A percentile compares a stretch with the other conserved stretches of the same genome.
Evolutionary conservation across 441 rosid genomes (phyloP).

Genomic region (Gossypium laxum): DNA sequence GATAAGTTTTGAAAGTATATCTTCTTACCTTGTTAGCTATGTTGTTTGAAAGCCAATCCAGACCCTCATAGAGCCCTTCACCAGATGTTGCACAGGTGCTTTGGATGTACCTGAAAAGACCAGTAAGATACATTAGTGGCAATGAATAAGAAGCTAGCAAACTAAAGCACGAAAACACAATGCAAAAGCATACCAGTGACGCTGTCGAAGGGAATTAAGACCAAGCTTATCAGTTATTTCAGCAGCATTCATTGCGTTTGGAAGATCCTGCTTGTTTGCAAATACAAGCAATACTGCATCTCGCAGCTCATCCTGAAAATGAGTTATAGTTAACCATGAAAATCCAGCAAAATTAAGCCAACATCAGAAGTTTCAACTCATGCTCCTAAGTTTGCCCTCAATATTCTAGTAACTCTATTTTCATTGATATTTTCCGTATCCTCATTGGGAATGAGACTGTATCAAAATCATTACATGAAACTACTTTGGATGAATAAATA

Average conservation of each 20-base stretch:
- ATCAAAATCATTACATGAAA: not conserved
- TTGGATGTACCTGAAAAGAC: constrained; percentile 61
- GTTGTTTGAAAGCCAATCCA: constrained; percentile 61
- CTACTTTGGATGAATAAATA: not conserved
- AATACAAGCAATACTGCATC: constrained; percentile 64
- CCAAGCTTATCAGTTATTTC: constrained; percentile 65
- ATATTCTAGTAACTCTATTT: not conserved
- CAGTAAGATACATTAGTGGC: constrained; percentile 2
- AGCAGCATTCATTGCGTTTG: constrained; percentile 60
- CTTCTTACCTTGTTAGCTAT: constrained; percentile 42
- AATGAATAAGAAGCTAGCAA: not conserved
- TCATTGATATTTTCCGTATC: not conserved
- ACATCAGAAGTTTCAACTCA: constrained; percentile 1
- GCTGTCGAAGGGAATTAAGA: constrained; percentile 47
- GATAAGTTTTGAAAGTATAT: not conserved
- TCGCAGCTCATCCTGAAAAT: constrained; percentile 49
- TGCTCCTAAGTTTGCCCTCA: not conserved
- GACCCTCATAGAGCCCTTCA: constrained; percentile 56
- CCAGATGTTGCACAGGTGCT: constrained; percentile 62
- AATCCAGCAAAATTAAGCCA: not conserved
- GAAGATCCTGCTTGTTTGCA: constrained; percentile 70
- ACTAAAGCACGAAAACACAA: not conserved
- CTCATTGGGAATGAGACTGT: not conserved
- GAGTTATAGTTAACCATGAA: not conserved
- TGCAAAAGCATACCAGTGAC: constrained; percentile 31